Evolutionary conservation across 352 stramenopile genomes (phyloP).

Genomic region (Phytophthora hibernalis): DNA sequence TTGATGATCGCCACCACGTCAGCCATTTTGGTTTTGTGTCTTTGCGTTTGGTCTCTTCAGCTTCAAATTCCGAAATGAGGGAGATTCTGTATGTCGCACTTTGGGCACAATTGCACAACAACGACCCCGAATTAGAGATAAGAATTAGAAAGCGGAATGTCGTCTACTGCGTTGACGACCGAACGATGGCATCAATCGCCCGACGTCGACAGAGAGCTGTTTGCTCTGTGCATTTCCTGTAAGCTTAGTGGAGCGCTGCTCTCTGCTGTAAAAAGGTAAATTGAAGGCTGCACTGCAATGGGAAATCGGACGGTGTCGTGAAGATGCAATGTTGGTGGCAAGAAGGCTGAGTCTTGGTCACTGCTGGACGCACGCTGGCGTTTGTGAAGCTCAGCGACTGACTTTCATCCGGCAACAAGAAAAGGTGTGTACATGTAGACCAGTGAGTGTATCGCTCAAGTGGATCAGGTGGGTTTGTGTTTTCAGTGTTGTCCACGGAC

Average conservation of each 20-base stretch:
- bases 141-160: constrained; percentile 4
- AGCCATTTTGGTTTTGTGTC: constrained; percentile 51
- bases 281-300: too few relatives aligned
- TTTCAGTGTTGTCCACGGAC: constrained; percentile 1
- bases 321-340: too few relatives aligned
- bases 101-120: constrained; percentile 1
- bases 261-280: too few relatives aligned
- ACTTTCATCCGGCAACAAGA: background rate
- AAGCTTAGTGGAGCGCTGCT: too few relatives aligned
- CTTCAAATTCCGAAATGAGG: constrained; percentile 40
- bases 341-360: background rate
- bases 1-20: constrained; percentile 83
- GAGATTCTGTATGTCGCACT: background rate
- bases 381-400: background rate
- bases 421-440: background rate
- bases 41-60: constrained; percentile 4
- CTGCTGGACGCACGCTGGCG: background rate
- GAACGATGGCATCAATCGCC: constrained; percentile 10
- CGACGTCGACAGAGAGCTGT: too few relatives aligned
- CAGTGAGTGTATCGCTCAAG: background rate
- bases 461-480: background rate
- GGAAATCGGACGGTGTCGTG: too few relatives aligned
- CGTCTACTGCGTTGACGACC: constrained; percentile 14
- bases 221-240: too few relatives aligned
- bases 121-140: background rate